Evolutionary conservation across 1,284 basidiomycete genomes (phyloP), one percentile per base, ranked within the genome.

Genomic region (Papiliotrema fonsecae): DNA sequence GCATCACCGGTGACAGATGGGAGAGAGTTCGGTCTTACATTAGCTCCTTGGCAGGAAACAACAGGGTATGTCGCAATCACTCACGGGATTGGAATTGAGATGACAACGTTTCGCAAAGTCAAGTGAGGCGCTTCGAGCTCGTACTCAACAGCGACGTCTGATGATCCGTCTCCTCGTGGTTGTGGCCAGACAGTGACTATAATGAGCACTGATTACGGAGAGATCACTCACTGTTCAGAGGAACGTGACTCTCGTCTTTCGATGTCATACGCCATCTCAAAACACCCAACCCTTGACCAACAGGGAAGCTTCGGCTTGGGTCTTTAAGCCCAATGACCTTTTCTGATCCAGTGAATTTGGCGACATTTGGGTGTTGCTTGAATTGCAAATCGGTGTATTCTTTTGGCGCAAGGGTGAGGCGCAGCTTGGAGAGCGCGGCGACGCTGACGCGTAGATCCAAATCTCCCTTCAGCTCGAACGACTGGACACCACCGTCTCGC

Each of bases 151-250:
- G 87, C 94, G 49, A 97, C 89, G 59, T 96, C 91, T 60, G 85
- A 88, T 1, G 84, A 85, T 24, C 90, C 90, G 60, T 91, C 85
- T 60, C 89, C 91, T 42, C 87, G 85, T 2, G 88, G 85, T 26
- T 89, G 87, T 4, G 93, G 93, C 94, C 94, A 97, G 73, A 88
- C 93, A 64, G 91, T 97, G 72, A 97, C 91, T 88, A n/a, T 7
- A 40, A 32, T 47, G 19, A 43, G 24, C 25, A 21, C 31, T 7
- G 25, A 21, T 19, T 18, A 10, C 18, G 14, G 16, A 13, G 11
- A 13, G 14, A n/a, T n/a, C n/a, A 77, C 88, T 72, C 74, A 93
- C 90, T 88, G 16, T 87, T 88, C 50, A 98, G 74, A 2, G 94
- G 94, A 19, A 96, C 83, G 54, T 86, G 81, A 51, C 83, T 87